A percentile compares a stretch with the other conserved stretches of the same genome.
phyloP scores from a whole-genome alignment of 148 eudicot genomes.

The Amaranthus cruentus region DNA sequence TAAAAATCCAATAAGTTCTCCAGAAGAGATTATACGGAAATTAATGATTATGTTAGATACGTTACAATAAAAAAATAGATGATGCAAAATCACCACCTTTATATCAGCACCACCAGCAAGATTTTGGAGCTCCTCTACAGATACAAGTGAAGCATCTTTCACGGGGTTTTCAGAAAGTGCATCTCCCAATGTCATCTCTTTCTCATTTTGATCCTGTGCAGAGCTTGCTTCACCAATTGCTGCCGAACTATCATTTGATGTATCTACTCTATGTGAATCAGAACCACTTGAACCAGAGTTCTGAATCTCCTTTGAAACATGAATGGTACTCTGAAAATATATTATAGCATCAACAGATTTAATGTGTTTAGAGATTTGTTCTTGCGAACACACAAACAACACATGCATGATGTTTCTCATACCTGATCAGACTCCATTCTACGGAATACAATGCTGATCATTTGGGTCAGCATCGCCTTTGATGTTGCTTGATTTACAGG shows the following conservation, averaged over 20 bases:
- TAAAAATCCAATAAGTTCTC: constrained; percentile 2
- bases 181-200: constrained; percentile 50
- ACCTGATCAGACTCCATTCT: constrained; percentile 97
- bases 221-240: constrained; percentile 41
- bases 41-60: neutral
- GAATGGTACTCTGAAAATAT: constrained; percentile 30
- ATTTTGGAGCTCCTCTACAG: constrained; percentile 88
- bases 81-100: constrained; percentile 46
- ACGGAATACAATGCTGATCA: constrained; percentile 89
- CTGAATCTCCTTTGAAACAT: constrained; percentile 37
- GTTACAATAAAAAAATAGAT: constrained; percentile 1
- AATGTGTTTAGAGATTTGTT: constrained; percentile 8
- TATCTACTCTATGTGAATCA: constrained; percentile 34
- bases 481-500: constrained; percentile 94
- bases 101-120: constrained; percentile 97
- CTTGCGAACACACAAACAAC: neutral
- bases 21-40: constrained; percentile 1
- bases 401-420: constrained; percentile 9
- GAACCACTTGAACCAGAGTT: constrained; percentile 36
- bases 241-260: constrained; percentile 33
- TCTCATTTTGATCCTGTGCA: constrained; percentile 39
- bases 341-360: constrained; percentile 11
- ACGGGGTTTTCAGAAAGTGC: constrained; percentile 45
- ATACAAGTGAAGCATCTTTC: constrained; percentile 57
- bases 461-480: constrained; percentile 98